Evolutionary conservation across 2,329 filamentous ascomycete species (phyloP), one percentile per base, ranked within the genome.

Genomic region (Botrytis deweyae): DNA sequence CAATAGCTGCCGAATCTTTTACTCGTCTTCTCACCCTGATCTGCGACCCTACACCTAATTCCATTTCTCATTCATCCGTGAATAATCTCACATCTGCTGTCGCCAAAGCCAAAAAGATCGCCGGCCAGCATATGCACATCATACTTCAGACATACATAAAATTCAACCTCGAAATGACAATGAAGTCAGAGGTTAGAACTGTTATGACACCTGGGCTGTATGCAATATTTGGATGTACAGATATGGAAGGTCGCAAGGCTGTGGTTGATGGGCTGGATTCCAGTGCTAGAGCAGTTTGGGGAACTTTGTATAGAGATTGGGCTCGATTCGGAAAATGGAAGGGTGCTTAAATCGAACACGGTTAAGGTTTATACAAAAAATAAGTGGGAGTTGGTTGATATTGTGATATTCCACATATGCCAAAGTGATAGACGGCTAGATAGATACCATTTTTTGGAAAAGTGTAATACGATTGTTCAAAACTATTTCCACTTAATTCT

Each of bases 121-220:
- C 88, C 0, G 88, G 88, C 7, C 85, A 88, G 76, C 85, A 90
- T 81, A 90, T 91, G 87, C 89, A 89, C 77, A 81, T 88, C 44
- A 82, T 91, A 9, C 80, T 91, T 62, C 86, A 88, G 82, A 82
- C 85, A 72, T 91, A 90, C 78, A 84, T 91, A 76, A 88, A 87
- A 81, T 82, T 90, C 76, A 89, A 90, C 80, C 85, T 91, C 9
- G 88, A 90, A 78, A 83, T 83, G 70, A 83, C 84, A 44, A 85
- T 91, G 72, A 80, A 85, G 16, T 84, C 84, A 20, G 82, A 81
- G 14, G 83, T 90, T 36, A 83, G 87, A 52, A 87, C 88, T 79
- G 87, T 85, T 70, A 83, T 91, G 63, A 86, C 89, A 79, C 84
- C 86, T 9, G 89, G 87, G 0, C 80, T 90, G 77, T 89, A 88